These are phyloP conservation scores for Chloroidium sp. DNA, from an alignment of 163 green algal species.

Conservation along the genomic window DNA sequence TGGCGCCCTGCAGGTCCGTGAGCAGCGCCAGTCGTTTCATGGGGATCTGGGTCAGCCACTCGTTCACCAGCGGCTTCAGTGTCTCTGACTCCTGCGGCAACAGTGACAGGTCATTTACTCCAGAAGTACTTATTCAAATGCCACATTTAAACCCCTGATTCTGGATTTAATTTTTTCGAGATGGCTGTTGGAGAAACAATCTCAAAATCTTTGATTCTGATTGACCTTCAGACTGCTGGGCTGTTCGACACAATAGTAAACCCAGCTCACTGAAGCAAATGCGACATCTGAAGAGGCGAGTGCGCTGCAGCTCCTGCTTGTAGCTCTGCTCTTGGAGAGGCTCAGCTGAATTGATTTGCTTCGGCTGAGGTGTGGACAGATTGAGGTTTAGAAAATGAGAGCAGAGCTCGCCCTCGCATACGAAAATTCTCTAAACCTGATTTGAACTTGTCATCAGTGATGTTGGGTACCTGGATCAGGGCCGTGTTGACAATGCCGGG, in stretches of 20 bases:
- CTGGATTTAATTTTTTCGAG: no score
- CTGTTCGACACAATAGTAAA: no score
- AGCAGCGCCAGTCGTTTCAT: conserved; percentile 27
- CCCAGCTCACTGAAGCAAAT: no score
- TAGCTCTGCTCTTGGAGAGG: no score
- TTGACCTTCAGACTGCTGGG: no score
- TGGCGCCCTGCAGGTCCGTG: conserved; percentile 32
- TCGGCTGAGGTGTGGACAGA: not conserved
- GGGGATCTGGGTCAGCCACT: conserved; percentile 36
- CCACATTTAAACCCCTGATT: no score
- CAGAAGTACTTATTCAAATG: no score
- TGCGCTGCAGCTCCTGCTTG: no score
- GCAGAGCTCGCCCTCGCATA: not conserved
- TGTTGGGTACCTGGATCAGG: conserved; percentile 29
- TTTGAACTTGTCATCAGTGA: not conserved
- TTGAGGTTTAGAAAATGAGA: not conserved
- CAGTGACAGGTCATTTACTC: no score
- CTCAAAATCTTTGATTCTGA: no score
- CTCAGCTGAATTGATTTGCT: not conserved
- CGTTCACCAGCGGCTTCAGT: conserved; percentile 26
- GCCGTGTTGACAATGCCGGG: conserved; percentile 44
- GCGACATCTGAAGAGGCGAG: no score
- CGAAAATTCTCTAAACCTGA: not conserved
- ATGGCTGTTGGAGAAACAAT: no score
- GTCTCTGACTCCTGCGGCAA: conserved; percentile 23